Evolutionary conservation across 2,329 filamentous ascomycete species (phyloP), one percentile per base, ranked within the genome.

Genomic region (Fusarium tricinctum): DNA sequence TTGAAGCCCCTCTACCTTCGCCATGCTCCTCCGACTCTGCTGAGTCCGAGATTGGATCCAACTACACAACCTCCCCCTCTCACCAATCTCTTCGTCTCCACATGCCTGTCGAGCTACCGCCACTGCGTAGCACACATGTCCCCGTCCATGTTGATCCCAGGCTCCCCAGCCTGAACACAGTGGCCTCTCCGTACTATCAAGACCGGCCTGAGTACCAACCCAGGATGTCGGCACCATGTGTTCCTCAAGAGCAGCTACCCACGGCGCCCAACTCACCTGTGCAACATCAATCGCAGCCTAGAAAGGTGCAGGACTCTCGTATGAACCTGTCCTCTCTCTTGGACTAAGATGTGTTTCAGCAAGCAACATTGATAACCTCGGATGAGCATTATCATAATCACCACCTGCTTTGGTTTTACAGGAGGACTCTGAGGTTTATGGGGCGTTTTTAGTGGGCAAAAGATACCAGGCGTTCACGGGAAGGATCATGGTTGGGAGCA

Each of bases 31-130:
- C 86, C 39, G 74, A 77, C 28, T 81, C 80, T 1, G 92, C 90
- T 4, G 81, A 83, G 49, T 93, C 92, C 1, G 92, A 96, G 76
- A 82, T 83, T 28, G 85, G 86, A 66, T 91, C 89, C 2, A 83
- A 86, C 57, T 87, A 88, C 75, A 89, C 88, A 6, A 85, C 85
- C 30, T 90, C 89, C 13, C 87, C 88, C n/a, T 17, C 74, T 17
- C 73, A 80, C 74, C 74, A 65, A 38, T 59, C 72, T 81, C 75
- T 67, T 59, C 79, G 49, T 75, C 52, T 74, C 79, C 56, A 77
- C 79, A 73, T 78, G 13, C 79, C 80, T 2, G 75, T 83, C 39
- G 80, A 82, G 56, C 74, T 85, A n/a, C 82, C 84, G 30, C 78
- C 77, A 1, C 73, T 80, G 5, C 73, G 70, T 42, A 48, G 19